A percentile compares a stretch with the other conserved stretches of the same genome.
phyloP scores from a whole-genome alignment of 768 basidiomycete genomes.

The Leccinum disarticulatum region DNA sequence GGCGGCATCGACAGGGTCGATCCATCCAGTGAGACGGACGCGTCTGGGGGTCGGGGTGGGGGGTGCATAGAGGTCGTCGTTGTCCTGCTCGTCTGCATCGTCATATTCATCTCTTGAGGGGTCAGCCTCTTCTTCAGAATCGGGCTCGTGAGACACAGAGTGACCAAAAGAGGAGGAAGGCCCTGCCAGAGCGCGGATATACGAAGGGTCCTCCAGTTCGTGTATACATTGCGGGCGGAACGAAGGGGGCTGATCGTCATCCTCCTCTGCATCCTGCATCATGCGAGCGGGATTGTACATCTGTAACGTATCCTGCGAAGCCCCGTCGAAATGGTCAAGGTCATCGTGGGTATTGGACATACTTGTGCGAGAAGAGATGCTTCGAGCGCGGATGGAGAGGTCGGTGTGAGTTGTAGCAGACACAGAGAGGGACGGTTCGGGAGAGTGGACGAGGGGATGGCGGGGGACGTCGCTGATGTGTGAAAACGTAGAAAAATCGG shows the following conservation, averaged over 20 bases:
- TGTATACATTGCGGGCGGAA: conserved; percentile 52
- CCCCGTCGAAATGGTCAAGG: conserved; percentile 8
- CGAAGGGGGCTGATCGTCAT: conserved; percentile 26
- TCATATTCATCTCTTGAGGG: not conserved
- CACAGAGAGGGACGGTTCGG: conserved; percentile 31
- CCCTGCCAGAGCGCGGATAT: conserved; percentile 18
- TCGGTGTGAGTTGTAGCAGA: conserved; percentile 38
- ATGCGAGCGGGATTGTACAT: conserved; percentile 14
- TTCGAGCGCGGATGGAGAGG: conserved; percentile 30
- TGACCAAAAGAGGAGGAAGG: conserved; percentile 9
- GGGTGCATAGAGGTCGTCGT: conserved; percentile 18
- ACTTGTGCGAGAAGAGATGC: conserved; percentile 27
- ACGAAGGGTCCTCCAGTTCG: conserved; percentile 44
- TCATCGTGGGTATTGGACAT: conserved; percentile 16
- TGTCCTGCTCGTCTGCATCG: conserved; percentile 8
- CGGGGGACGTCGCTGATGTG: conserved; percentile 31
- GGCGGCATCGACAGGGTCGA: conserved; percentile 52
- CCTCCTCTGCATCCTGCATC: conserved; percentile 34
- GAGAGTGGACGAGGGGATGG: conserved; percentile 33
- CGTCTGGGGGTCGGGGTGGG: conserved; percentile 24
- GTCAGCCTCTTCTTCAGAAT: not conserved
- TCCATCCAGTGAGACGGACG: conserved; percentile 54
- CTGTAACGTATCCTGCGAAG: conserved; percentile 20
- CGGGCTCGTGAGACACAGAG: not conserved
- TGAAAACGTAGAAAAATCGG: conserved; percentile 19